Evolutionary conservation across 306 rosid genomes (phyloP).

Genomic region (Acacia confusa): DNA sequence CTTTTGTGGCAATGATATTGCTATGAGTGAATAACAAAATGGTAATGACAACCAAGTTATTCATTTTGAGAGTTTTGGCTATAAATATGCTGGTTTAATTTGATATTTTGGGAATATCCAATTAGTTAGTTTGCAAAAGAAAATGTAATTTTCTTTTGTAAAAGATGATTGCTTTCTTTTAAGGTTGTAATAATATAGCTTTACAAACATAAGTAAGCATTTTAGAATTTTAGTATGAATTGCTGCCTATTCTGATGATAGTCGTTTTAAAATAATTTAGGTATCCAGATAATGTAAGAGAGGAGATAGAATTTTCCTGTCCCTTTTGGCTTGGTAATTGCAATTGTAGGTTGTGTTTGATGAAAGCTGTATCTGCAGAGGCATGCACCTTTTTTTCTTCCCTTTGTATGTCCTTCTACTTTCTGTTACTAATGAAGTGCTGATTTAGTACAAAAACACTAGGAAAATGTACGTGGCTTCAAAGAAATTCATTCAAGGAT

Average conservation of each 20-base stretch:
- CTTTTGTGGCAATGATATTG: constrained; percentile 53
- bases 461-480: neutral
- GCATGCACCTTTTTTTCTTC: constrained; percentile 36
- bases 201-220: constrained; percentile 11
- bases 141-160: neutral
- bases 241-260: constrained; percentile 7
- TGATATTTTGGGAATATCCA: constrained; percentile 6
- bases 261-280: constrained; percentile 33
- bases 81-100: constrained; percentile 10
- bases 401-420: constrained; percentile 18
- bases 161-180: neutral
- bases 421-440: constrained; percentile 11
- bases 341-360: constrained; percentile 64
- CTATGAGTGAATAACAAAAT: constrained; percentile 58
- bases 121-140: too few species aligned
- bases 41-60: constrained; percentile 41
- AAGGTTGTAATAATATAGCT: constrained; percentile 7
- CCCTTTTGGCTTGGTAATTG: constrained; percentile 61
- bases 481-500: neutral
- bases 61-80: neutral
- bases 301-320: constrained; percentile 51
- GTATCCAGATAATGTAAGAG: constrained; percentile 58
- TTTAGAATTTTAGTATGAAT: constrained; percentile 21
- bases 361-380: constrained; percentile 44
- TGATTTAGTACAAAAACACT: neutral